These are phyloP conservation scores for Cutaneotrichosporon sp. DNA, from an alignment of 1,284 basidiomycete genomes.

Conservation along the genomic window DNA sequence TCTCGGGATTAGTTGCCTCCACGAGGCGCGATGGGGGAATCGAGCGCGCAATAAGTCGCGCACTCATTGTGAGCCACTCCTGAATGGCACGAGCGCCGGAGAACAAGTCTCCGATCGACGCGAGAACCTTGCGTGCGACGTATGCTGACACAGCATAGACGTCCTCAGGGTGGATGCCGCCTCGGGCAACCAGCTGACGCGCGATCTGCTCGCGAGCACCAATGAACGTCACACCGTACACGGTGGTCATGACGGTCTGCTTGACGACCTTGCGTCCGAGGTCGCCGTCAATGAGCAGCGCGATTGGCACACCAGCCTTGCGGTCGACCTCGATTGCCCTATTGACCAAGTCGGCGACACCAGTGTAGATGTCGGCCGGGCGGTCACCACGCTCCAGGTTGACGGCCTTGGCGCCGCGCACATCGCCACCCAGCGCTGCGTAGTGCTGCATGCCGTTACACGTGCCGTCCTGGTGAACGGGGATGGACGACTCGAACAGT, in stretches of 20 bases:
- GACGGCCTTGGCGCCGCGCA: constrained; percentile 83
- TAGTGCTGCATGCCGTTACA: constrained; percentile 99
- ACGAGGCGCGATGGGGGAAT: constrained; percentile 69
- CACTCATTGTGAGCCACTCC: constrained; percentile 78
- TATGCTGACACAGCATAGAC: constrained; percentile 75
- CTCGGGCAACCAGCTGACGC: constrained; percentile 73
- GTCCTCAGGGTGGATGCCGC: constrained; percentile 67
- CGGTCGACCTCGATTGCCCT: constrained; percentile 53
- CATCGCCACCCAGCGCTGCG: constrained; percentile 92
- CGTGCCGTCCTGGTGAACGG: constrained; percentile 96
- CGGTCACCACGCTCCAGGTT: constrained; percentile 81
- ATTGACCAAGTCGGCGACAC: constrained; percentile 67
- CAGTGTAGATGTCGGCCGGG: constrained; percentile 93
- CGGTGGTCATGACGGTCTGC: constrained; percentile 99
- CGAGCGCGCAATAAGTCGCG: constrained; percentile 80
- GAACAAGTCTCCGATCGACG: constrained; percentile 88
- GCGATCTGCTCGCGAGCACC: constrained; percentile 95
- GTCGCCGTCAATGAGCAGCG: constrained; percentile 68
- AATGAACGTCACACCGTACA: constrained; percentile 92
- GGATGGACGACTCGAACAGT: constrained; percentile 68
- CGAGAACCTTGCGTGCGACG: constrained; percentile 73
- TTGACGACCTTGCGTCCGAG: constrained; percentile 94
- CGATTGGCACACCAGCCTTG: constrained; percentile 55
- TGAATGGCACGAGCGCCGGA: constrained; percentile 86
- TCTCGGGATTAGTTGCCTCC: not conserved